Percentiles rank a stretch among this genome's conserved stretches.
These are phyloP conservation scores for Ascochyta clinopodiicola DNA, from an alignment of 2,329 filamentous ascomycete genomes.

Conservation along the genomic window DNA sequence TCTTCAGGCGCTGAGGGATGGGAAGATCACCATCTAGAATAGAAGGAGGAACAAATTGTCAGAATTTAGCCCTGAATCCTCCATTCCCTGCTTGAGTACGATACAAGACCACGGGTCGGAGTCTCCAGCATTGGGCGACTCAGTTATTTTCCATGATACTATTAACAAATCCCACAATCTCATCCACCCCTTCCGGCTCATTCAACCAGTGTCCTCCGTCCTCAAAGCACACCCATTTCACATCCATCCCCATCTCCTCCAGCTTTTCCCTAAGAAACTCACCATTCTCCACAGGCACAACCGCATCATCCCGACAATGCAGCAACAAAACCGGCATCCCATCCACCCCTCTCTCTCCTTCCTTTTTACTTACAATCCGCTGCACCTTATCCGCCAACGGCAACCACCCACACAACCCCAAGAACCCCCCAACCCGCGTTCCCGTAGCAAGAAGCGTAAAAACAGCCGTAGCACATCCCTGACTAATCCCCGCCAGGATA, in stretches of 20 bases:
- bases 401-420: constrained; percentile 34
- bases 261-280: constrained; percentile 46
- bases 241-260: constrained; percentile 42
- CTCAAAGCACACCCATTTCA: constrained; percentile 51
- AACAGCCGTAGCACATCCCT: constrained; percentile 31
- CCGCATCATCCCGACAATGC: constrained; percentile 51
- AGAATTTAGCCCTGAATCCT: not conserved
- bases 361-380: not conserved
- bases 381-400: constrained; percentile 19
- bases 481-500: constrained; percentile 35
- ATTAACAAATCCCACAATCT: constrained; percentile 43
- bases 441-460: constrained; percentile 13
- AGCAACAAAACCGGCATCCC: constrained; percentile 54
- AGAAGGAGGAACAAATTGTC: not conserved
- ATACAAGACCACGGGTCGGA: not conserved
- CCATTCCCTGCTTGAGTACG: not conserved
- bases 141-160: not conserved
- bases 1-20: constrained; percentile 27
- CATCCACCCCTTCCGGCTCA: constrained; percentile 57
- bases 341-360: not conserved
- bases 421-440: constrained; percentile 20
- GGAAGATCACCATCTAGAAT: constrained; percentile 20
- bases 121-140: not conserved
- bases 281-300: constrained; percentile 50
- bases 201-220: constrained; percentile 56